These are phyloP conservation scores for Mayamaea pseudoterrestris DNA, from an alignment of 108 stramenopile genomes.

Conservation along the genomic window DNA sequence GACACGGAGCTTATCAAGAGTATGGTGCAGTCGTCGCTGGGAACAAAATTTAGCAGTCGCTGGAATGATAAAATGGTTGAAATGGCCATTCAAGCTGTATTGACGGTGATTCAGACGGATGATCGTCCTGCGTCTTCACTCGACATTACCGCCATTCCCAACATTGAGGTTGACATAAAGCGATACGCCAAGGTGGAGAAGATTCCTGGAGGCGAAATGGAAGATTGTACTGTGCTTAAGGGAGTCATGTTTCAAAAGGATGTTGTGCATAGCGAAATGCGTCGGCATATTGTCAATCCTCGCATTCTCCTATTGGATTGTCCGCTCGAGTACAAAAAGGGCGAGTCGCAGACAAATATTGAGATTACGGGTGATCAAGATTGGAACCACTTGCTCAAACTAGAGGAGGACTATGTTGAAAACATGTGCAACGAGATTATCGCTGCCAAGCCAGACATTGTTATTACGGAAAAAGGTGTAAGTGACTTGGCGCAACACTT, in stretches of 20 bases:
- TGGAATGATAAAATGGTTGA: conserved; percentile 96
- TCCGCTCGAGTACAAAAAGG: conserved; percentile 99
- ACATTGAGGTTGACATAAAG: conserved; percentile 94
- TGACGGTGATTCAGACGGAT: conserved; percentile 67
- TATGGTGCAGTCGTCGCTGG: conserved; percentile 88
- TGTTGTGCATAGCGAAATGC: conserved; percentile 97
- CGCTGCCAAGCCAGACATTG: conserved; percentile 95
- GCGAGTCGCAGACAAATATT: conserved; percentile 96
- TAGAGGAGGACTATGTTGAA: conserved; percentile 99
- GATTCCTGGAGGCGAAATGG: conserved; percentile 97
- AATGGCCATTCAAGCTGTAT: conserved; percentile 95
- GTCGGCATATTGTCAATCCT: conserved; percentile 95
- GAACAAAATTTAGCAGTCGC: conserved; percentile 93
- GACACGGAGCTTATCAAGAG: conserved; percentile 78
- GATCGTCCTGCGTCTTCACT: too few species aligned
- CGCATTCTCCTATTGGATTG: conserved; percentile 95
- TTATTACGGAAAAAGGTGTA: conserved; percentile 99
- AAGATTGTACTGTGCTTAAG: conserved; percentile 86
- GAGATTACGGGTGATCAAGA: conserved; percentile 91
- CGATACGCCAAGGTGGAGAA: conserved; percentile 99
- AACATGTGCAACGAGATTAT: conserved; percentile 99
- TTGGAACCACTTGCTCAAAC: conserved; percentile 94
- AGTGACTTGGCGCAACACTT: conserved; percentile 99
- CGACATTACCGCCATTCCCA: conserved; percentile 15
- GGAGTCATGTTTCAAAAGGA: conserved; percentile 99